Base-by-base conservation (phyloP, 768 basidiomycete genomes). In the Trichaptum fuscoviolaceum region DNA sequence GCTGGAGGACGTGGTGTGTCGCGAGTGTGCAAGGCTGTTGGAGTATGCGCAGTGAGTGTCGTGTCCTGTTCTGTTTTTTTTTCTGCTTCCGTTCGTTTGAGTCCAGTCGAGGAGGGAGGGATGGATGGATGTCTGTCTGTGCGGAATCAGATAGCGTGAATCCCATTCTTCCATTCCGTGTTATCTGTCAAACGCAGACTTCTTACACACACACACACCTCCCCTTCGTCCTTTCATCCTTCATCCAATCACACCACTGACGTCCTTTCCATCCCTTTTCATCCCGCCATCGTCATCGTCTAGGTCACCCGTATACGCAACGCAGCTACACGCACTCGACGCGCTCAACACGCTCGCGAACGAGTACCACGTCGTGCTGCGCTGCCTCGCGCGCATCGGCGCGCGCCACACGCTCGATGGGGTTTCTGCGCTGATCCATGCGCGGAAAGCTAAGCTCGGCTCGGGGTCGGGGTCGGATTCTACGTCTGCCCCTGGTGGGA, bases 371-470 rank as follows among this genome's bases (percentile, higher is more conserved):
- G 42, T 52, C 42, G 42, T 52, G 42, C 42, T 52, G 42, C 42
- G 42, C 42, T 52, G 42, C 42, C 42, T 52, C 42, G 42, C 42
- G 42, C 25, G 74, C 76, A 34, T 69, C 75, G 35, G 61, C 75
- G 35, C 71, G 65, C 1, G 76, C 72, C 76, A 76, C 72, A 12
- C 76, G 75, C 2, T 63, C n/a, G 9, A 69, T 67, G 8, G 71
- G 60, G 58, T 75, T 75, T 70, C 68, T 69, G 66, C 73, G 76
- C 25, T 69, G 67, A 24, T 74, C 72, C 57, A 68, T 72, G 18
- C 71, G 67, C 3, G 75, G 73, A 61, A 72, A 70, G 35, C 76
- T 76, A 5, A 72, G 65, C 69, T 70, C 77, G 24, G 68, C 68
- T 2, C n/a, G n/a, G n/a, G n/a, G n/a, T n/a, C n/a, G n/a, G n/a